Evolutionary conservation across 2,329 filamentous ascomycete species (phyloP), one percentile per base, ranked within the genome.

Genomic region (Teratosphaeria destructans): DNA sequence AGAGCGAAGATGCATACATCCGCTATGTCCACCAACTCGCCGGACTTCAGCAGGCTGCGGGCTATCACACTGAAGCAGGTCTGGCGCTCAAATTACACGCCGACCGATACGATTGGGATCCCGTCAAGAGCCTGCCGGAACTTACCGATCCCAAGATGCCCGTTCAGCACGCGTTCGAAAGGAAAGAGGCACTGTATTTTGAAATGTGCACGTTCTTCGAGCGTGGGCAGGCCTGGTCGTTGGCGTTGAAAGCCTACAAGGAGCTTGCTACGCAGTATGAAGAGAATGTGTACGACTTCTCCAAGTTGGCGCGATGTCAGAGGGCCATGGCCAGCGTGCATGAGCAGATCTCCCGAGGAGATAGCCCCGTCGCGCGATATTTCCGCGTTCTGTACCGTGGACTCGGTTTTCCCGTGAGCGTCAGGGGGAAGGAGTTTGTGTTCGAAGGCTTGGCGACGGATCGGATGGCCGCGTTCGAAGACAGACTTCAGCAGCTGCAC

Each of bases 1-100:
- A 95, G 66, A 95, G 95, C 70, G 91, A 96, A 72, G 92, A 96
- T 68, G 96, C 96, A 60, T 97, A 96, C 73, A 88, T 96, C 64
- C 87, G 91, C 64, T 96, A 97, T 68, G 92, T 97, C 14, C 93
- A 97, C 71, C 91, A 96, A 73, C 81, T 97, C 23, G 89, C 91
- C 2, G 78, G 85, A 47, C 78, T 94, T 12, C 93, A 97, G 72
- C 81, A 83, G 8, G 83, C 86, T 49, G 82, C 88, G 3, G 81
- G 87, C 60, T 94, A 96, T 67, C 84, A 86, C 63, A 89, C 90
- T 0, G 92, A 96, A 74, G 93, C 93, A 14, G 94, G 91, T 12
- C 81, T 97, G 63, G 91, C 92, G 3, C 80, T 97, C 43, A 87
- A 90, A 49, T 83, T 97, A 59, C 94, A 97, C 72, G 92, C 93